Base-by-base conservation (phyloP, 352 stramenopile genomes). In the Blastocystis sp. region DNA sequence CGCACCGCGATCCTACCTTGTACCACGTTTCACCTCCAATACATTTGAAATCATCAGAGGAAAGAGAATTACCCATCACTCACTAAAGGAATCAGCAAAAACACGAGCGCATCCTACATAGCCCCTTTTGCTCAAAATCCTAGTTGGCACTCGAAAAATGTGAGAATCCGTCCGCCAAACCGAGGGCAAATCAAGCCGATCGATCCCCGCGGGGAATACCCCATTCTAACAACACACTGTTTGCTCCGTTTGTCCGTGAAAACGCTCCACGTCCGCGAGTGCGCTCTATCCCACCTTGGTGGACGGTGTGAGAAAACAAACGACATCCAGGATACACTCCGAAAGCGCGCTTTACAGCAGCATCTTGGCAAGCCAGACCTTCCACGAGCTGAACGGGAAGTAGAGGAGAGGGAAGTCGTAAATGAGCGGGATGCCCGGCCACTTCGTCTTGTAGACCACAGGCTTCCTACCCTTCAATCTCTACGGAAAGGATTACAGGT, bases 1-100 rank as follows among this genome's bases (percentile, higher is more conserved):
- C 17, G 9, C 9, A 3, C 10, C 9, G 24, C 9, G 34, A n/a
- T 57, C 34, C 40, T 82, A 82, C 74, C 61, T 64, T 82, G 74
- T 82, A 82, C 74, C 74, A 82, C 24, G 34, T 24, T 70, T 82
- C 74, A 57, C 74, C 74, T 66, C 74, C 74, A 82, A 82, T 82
- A 82, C 74, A 82, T 43, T 82, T 82, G 74, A 82, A 82, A 82
- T 82, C 74, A 70, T 82, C 74, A 57, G 74, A 70, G 61, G 74
- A 70, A n/a, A 82, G 48, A 64, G 74, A 70, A 82, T 82, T 82
- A 70, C 74, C 74, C 74, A 82, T 82, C 10, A 76, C 9, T n/a
- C 21, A 57, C 48, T 76, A 38, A n/a, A 24, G 9, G 21, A 76
- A n/a, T 60, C 21, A 42, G 48, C 48, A 17, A 57, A 14, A 7